phyloP scores from a whole-genome alignment of 2,329 filamentous ascomycete species.

The Colletotrichum zoysiae region DNA sequence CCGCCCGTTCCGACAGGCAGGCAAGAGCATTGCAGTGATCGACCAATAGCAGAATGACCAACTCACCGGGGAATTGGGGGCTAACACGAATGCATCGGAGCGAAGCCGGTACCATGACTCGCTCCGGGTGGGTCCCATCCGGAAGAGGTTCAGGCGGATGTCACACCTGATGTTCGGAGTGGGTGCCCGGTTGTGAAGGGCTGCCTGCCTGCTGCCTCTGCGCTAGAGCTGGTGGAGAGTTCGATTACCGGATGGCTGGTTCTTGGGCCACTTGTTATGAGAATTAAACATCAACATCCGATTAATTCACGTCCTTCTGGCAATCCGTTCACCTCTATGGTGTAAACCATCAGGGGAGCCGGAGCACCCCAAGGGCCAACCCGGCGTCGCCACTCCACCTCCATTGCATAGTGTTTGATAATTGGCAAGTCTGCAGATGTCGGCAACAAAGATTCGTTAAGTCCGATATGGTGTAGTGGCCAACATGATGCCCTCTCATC shows the following conservation, averaged over 20 bases:
- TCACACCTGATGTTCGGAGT: conserved; percentile 4
- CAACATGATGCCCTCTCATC: conserved; percentile 41
- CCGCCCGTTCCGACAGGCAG: conserved; percentile 2
- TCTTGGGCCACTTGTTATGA: rapidly evolving
- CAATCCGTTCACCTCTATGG: too few species aligned
- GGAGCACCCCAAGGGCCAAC: too few species aligned
- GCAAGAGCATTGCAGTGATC: background rate
- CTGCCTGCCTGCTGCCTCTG: background rate
- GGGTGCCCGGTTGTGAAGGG: background rate
- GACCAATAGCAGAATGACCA: background rate
- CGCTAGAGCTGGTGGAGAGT: background rate
- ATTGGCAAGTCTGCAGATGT: too few species aligned
- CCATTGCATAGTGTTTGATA: too few species aligned
- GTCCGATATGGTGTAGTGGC: conserved; percentile 40
- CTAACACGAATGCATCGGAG: background rate
- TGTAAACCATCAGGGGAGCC: too few species aligned
- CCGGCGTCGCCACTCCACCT: too few species aligned
- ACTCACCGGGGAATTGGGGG: background rate
- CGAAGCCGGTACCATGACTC: conserved; percentile 29
- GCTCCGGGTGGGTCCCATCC: conserved; percentile 4
- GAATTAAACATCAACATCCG: background rate
- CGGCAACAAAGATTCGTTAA: too few species aligned
- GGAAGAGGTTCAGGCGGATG: conserved; percentile 6
- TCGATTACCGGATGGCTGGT: rapidly evolving
- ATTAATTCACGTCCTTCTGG: too few species aligned